Base-by-base conservation (phyloP, 2,329 filamentous ascomycete genomes). In the Ceratocystis lukuohia region DNA sequence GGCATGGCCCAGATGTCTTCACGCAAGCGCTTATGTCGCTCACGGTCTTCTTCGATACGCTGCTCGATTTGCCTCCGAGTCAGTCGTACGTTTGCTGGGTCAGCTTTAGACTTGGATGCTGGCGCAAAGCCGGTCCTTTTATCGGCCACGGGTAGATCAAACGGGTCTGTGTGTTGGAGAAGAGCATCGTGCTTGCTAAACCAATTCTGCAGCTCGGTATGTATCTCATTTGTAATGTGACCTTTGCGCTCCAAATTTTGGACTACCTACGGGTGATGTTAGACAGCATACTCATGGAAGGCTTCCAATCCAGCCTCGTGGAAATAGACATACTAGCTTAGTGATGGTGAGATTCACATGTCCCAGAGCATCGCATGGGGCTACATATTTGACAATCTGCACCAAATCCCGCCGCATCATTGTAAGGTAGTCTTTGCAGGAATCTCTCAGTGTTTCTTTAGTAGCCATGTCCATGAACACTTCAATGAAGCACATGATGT, bases 401-500 rank as follows among this genome's bases (percentile, higher is more conserved):
- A 95, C 81, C 50, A 99, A 96, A 74, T 99, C 94, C 61, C 92
- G 82, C 76, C 96, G 89, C 77, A 99, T 89, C 91, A 97, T 96
- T 64, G 88, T 85, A 33, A 96, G 86, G 73, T 96, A 99, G 69
- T 90, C 87, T 8, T 17, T 59, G 15, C 25, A 30, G 30, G 56
- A 28, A 8, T 59, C 56, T 37, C 64, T 65, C 65, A 83, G 77
- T 69, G 85, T 84, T 70, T 91, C 89, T 70, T 86, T 88, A 69
- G 84, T 82, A 25, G 91, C 89, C 77, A 91, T 82, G 74, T 97
- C 93, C 74, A 95, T 89, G 71, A 99, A 89, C 71, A 93, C 88
- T 73, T 97, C 93, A 73, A 99, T 88, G 76, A 99, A 99, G 77
- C 96, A 99, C 88, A 99, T 96, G 75, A 99, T 97, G 74, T 99